Evolutionary conservation across 225 moss, liverwort and hornwort species (phyloP).

Genomic region (Rhytidiadelphus loreus): DNA sequence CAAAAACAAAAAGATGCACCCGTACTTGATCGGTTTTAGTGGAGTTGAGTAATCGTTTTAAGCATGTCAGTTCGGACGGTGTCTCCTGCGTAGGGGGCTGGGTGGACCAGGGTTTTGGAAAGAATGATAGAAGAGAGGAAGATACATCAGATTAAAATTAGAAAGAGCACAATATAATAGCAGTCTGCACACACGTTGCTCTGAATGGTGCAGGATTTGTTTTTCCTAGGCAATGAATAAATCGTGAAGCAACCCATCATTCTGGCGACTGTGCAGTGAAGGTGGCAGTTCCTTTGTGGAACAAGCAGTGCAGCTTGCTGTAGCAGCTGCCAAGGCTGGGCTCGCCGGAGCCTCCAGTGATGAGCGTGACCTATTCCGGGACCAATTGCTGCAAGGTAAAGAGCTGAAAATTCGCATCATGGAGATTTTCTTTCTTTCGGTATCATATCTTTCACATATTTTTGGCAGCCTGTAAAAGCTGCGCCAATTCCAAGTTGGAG

Average conservation of each 20-base stretch:
- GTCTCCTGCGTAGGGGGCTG: neutral
- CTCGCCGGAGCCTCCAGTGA: conserved; percentile 31
- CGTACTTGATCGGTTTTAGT: neutral
- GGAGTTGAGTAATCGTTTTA: neutral
- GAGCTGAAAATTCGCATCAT: neutral
- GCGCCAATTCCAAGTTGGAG: neutral
- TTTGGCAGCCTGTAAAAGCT: neutral
- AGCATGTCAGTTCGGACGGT: neutral
- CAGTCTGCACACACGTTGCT: conserved; percentile 11
- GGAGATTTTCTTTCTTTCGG: neutral
- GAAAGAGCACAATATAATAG: neutral
- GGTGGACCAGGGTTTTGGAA: neutral
- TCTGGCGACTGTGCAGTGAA: conserved; percentile 93
- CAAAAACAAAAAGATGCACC: neutral
- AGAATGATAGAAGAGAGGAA: neutral
- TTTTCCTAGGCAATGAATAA: conserved; percentile 21
- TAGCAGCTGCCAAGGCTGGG: conserved; percentile 63
- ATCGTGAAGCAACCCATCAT: conserved; percentile 55
- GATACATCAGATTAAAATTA: neutral
- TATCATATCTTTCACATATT: neutral
- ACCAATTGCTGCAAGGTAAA: conserved; percentile 64
- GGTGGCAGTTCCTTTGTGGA: conserved; percentile 93
- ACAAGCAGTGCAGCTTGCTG: conserved; percentile 79
- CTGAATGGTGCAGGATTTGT: conserved; percentile 32
- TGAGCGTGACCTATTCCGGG: conserved; percentile 28